Evolutionary conservation across 768 basidiomycete genomes (phyloP).

Genomic region (Fomitopsis serialis): DNA sequence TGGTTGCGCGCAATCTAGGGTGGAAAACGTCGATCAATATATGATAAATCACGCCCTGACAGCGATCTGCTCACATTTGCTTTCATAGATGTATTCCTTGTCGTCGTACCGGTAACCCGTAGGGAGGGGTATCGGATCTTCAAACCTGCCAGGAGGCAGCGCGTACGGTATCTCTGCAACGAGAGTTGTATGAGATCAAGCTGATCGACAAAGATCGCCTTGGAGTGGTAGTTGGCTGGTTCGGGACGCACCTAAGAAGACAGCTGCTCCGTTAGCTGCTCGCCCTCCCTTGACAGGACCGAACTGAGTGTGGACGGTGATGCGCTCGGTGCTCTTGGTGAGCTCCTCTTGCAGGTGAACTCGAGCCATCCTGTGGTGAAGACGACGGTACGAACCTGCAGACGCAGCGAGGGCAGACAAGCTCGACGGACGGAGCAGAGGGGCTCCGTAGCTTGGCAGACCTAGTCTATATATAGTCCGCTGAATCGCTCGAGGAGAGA

Average conservation of each 20-base stretch:
- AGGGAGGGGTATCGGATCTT: constrained; percentile 57
- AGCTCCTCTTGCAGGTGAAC: constrained; percentile 57
- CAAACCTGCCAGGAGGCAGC: constrained; percentile 56
- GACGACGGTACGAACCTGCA: too few species aligned
- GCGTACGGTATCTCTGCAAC: constrained; percentile 68
- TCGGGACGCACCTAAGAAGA: constrained; percentile 55
- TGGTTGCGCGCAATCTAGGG: constrained; percentile 55
- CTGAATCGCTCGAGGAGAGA: too few species aligned
- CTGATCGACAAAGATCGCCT: not conserved
- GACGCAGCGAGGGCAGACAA: too few species aligned
- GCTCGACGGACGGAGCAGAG: too few species aligned
- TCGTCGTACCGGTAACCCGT: constrained; percentile 47
- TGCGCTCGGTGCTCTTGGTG: constrained; percentile 30
- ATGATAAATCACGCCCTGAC: not conserved
- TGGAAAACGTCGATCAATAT: not conserved
- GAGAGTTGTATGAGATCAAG: not conserved
- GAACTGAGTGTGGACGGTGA: constrained; percentile 48
- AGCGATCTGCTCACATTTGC: constrained; percentile 44
- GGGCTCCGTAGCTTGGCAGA: too few species aligned
- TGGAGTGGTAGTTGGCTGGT: not conserved
- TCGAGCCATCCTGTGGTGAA: not conserved
- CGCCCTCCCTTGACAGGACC: constrained; percentile 55
- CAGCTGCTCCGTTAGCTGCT: constrained; percentile 53
- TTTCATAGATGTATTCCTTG: constrained; percentile 58
- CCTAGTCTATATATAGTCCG: too few species aligned